Evolutionary conservation across 139 green algal species (phyloP).

Genomic region (Edaphochlamys debaryana): DNA sequence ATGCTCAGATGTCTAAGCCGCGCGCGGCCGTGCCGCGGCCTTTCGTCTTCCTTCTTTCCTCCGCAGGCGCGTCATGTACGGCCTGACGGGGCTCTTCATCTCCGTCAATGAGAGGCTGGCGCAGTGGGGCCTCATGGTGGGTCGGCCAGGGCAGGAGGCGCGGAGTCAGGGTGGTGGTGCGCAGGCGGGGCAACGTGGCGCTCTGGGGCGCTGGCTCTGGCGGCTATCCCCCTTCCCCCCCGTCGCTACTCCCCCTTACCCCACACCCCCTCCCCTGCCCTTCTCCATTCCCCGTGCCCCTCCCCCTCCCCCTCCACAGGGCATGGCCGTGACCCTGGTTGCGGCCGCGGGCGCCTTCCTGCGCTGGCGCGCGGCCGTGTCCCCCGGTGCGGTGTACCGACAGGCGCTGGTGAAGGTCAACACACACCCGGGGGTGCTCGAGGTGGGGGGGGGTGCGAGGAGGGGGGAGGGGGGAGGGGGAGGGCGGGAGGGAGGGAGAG

Average conservation of each 20-base stretch:
- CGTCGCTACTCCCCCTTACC: neutral
- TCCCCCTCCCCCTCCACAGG: constrained; percentile 33
- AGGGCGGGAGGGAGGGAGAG: neutral
- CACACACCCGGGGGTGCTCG: constrained; percentile 70
- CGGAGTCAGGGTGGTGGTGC: neutral
- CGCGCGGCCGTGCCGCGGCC: too few relatives aligned
- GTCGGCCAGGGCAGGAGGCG: neutral
- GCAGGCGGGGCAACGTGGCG: neutral
- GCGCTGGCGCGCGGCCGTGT: constrained; percentile 58
- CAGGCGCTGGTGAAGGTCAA: constrained; percentile 75
- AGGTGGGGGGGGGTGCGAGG: constrained; percentile 48
- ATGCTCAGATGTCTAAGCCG: too few relatives aligned
- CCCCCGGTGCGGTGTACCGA: constrained; percentile 67
- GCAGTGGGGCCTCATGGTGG: constrained; percentile 66
- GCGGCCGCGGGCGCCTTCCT: constrained; percentile 50
- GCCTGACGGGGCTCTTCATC: constrained; percentile 61
- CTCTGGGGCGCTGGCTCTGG: too few relatives aligned
- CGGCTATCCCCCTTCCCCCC: too few relatives aligned
- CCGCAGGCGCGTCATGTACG: constrained; percentile 43
- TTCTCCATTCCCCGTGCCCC: neutral
- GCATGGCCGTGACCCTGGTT: constrained; percentile 56
- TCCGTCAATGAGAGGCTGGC: constrained; percentile 70
- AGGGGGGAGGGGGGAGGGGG: neutral
- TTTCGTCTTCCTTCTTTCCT: too few relatives aligned
- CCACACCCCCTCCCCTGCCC: neutral